These are phyloP conservation scores for Pisolithus thermaeus DNA, from an alignment of 1,284 basidiomycete species.

Conservation along the genomic window DNA sequence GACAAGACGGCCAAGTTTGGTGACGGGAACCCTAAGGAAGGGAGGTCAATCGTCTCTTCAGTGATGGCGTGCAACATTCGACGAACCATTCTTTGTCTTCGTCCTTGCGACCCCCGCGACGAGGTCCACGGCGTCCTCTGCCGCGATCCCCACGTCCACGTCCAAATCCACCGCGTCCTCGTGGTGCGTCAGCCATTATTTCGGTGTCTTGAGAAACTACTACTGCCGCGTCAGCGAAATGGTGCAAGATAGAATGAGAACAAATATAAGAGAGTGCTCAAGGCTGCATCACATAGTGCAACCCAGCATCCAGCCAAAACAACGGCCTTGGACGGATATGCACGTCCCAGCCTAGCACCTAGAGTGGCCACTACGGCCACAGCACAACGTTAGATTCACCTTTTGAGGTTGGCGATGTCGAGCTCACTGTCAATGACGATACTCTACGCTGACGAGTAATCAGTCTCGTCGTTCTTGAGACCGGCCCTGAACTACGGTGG, in stretches of 20 bases:
- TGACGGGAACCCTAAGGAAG: slow-evolving; percentile 83
- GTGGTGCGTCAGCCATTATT: slow-evolving; percentile 71
- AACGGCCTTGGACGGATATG: background rate
- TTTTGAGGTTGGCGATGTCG: slow-evolving; percentile 27
- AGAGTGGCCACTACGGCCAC: background rate
- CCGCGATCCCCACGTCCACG: slow-evolving; percentile 86
- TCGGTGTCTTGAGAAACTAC: slow-evolving; percentile 26
- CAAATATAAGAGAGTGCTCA: background rate
- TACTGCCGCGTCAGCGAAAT: slow-evolving; percentile 12
- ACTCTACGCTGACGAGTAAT: background rate
- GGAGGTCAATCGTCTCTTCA: slow-evolving; percentile 4
- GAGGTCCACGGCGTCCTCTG: slow-evolving; percentile 83
- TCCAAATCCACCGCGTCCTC: slow-evolving; percentile 82
- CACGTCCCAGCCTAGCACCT: background rate
- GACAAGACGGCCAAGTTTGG: slow-evolving; percentile 97
- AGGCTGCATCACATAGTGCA: slow-evolving; percentile 13
- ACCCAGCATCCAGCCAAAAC: slow-evolving; percentile 23
- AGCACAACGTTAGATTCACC: slow-evolving; percentile 30
- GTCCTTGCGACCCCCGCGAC: slow-evolving; percentile 95
- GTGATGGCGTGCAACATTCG: background rate
- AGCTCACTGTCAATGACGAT: slow-evolving; percentile 12
- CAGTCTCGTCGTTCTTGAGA: background rate
- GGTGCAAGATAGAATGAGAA: background rate
- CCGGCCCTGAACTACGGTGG: slow-evolving; percentile 23
- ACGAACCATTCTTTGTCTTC: slow-evolving; percentile 99